Percentiles rank a stretch among this genome's conserved stretches.
These are phyloP conservation scores for Umbellularia californica DNA, from an alignment of 164 flowering plant genomes.

Conservation along the genomic window DNA sequence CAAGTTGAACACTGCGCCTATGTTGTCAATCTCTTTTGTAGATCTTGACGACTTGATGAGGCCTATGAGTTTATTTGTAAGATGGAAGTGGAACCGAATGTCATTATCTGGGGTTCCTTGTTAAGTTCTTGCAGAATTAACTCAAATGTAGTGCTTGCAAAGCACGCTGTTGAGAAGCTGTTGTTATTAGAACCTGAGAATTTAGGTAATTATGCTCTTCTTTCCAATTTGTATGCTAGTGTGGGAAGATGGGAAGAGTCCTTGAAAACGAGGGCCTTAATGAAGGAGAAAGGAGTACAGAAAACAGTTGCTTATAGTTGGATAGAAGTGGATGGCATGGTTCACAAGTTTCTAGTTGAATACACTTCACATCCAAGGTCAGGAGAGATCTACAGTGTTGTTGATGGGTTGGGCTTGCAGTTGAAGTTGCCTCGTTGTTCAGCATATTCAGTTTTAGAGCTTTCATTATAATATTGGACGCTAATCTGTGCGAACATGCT, in stretches of 20 bases:
- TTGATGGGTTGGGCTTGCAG: constrained; percentile 33
- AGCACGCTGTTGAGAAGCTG: constrained; percentile 26
- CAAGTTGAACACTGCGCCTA: constrained; percentile 45
- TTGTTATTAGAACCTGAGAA: constrained; percentile 43
- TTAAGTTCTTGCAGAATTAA: constrained; percentile 40
- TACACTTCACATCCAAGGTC: constrained; percentile 35
- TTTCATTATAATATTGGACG: neutral
- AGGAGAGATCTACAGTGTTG: constrained; percentile 24
- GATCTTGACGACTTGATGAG: constrained; percentile 32
- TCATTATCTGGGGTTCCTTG: constrained; percentile 46
- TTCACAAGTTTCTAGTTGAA: constrained; percentile 39
- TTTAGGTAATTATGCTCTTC: constrained; percentile 44
- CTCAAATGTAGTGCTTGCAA: constrained; percentile 35
- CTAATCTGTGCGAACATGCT: neutral
- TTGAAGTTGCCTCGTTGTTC: constrained; percentile 14
- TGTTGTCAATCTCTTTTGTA: constrained; percentile 45
- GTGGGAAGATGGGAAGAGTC: constrained; percentile 48
- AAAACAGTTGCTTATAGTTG: constrained; percentile 48
- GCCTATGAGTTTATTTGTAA: constrained; percentile 35
- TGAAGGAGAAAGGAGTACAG: constrained; percentile 34
- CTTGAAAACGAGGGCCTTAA: constrained; percentile 24
- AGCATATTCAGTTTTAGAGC: constrained; percentile 13
- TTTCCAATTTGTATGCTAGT: constrained; percentile 36
- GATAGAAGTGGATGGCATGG: constrained; percentile 36
- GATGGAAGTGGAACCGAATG: constrained; percentile 44